phyloP scores from a whole-genome alignment of 2,329 filamentous ascomycete genomes.

The Colletotrichum brevisporum region DNA sequence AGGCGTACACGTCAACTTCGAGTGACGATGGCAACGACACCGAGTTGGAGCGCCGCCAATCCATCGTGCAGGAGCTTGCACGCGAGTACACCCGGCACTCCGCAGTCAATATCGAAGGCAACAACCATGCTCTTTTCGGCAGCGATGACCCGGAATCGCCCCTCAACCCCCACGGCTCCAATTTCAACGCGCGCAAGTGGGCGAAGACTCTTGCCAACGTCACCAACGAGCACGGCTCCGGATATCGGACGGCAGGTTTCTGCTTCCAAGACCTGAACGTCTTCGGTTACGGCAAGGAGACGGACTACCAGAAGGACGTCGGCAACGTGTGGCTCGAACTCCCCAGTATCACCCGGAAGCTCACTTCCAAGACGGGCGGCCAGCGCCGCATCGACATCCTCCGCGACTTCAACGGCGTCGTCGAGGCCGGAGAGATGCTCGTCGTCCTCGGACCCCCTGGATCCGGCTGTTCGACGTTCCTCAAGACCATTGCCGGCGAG shows the following conservation, averaged over 20 bases:
- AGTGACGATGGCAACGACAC: slow-evolving; percentile 36
- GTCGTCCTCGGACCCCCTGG: slow-evolving; percentile 69
- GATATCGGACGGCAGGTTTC: slow-evolving; percentile 49
- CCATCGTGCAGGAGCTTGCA: slow-evolving; percentile 44
- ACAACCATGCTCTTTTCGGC: slow-evolving; percentile 45
- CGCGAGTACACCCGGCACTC: slow-evolving; percentile 44
- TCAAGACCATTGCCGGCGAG: slow-evolving; percentile 76
- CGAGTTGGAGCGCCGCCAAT: slow-evolving; percentile 41
- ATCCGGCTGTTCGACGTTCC: slow-evolving; percentile 75
- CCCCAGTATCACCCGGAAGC: slow-evolving; percentile 46
- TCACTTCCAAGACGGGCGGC: slow-evolving; percentile 50
- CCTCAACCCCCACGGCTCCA: slow-evolving; percentile 62
- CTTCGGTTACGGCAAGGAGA: slow-evolving; percentile 57
- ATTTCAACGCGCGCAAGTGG: slow-evolving; percentile 64
- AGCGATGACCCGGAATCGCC: slow-evolving; percentile 56
- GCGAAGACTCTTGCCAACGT: slow-evolving; percentile 47
- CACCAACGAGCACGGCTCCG: slow-evolving; percentile 45
- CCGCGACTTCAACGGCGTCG: slow-evolving; percentile 63
- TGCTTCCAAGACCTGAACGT: slow-evolving; percentile 59
- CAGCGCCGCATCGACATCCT: slow-evolving; percentile 62
- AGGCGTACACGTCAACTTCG: slow-evolving; percentile 25
- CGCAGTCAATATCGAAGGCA: slow-evolving; percentile 41
- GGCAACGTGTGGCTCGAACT: slow-evolving; percentile 52
- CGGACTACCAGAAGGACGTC: slow-evolving; percentile 60
- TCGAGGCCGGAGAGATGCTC: slow-evolving; percentile 69